These are phyloP conservation scores for Phlyctochytrium bullatum DNA, from an alignment of 192 early-diverging fungal genomes.

Conservation along the genomic window DNA sequence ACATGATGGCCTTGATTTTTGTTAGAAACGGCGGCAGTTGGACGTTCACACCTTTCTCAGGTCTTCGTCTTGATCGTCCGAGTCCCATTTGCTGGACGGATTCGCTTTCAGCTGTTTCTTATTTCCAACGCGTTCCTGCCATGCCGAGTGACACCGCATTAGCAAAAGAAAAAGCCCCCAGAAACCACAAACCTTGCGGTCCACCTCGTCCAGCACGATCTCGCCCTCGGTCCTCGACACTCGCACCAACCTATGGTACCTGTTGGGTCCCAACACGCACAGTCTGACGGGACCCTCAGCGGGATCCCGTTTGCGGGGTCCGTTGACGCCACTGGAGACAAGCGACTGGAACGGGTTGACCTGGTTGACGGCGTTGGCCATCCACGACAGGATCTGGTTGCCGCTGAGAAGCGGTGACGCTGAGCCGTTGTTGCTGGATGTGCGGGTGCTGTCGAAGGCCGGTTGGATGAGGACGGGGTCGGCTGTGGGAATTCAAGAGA, in stretches of 20 bases:
- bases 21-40: neutral
- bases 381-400: too few species aligned
- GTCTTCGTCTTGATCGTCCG: neutral
- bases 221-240: neutral
- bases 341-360: too few species aligned
- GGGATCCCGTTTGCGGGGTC: too few species aligned
- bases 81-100: too few species aligned
- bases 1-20: neutral
- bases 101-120: too few species aligned
- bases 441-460: too few species aligned
- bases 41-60: neutral
- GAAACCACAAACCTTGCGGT: neutral
- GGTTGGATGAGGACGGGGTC: too few species aligned
- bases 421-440: too few species aligned
- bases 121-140: neutral
- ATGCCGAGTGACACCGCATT: neutral
- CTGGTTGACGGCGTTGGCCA: too few species aligned
- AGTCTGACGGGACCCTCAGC: neutral
- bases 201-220: neutral
- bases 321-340: too few species aligned
- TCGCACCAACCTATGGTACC: neutral
- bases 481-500: too few species aligned
- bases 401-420: too few species aligned
- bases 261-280: neutral
- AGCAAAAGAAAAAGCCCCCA: neutral